A percentile compares a stretch with the other conserved stretches of the same genome.
Evolutionary conservation across 140 eudicot genomes (phyloP).

Genomic region (Cichorium intybus): DNA sequence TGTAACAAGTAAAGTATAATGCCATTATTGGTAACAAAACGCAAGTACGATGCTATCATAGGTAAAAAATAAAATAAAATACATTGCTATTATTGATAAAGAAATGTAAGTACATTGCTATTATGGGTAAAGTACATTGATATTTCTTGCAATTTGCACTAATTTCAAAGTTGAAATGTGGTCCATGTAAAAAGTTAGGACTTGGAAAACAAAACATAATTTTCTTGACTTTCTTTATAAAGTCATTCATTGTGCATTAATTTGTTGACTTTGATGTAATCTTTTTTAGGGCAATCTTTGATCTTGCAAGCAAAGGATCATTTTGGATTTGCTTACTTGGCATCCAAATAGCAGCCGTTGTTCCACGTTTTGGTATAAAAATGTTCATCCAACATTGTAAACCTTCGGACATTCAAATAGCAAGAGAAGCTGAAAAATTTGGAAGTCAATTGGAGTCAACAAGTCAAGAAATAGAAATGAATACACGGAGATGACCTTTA

Average conservation of each 20-base stretch:
- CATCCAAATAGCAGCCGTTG: conserved; percentile 54
- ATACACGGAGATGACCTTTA: conserved; percentile 39
- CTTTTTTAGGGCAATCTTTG: conserved; percentile 81
- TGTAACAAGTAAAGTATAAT: too few species aligned
- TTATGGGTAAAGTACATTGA: too few species aligned
- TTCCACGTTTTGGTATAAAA: conserved; percentile 82
- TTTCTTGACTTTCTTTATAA: background rate
- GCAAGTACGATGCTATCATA: too few species aligned
- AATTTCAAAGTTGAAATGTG: conserved; percentile 1
- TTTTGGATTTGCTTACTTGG: conserved; percentile 83
- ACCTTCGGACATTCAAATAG: conserved; percentile 82
- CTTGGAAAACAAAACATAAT: too few species aligned
- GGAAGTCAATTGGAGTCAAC: conserved; percentile 44
- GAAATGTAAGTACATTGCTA: too few species aligned
- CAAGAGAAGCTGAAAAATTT: conserved; percentile 85
- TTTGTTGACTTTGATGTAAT: background rate
- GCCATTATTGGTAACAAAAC: too few species aligned
- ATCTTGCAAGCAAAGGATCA: conserved; percentile 44
- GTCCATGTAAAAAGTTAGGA: background rate
- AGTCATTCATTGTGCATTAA: too few species aligned
- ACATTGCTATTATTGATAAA: too few species aligned
- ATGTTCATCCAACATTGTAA: conserved; percentile 44
- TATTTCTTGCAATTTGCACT: background rate
- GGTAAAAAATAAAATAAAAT: too few species aligned
- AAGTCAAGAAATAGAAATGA: conserved; percentile 70